phyloP scores from a whole-genome alignment of 257 asterid genomes.

The Fraxinus cuspidata region DNA sequence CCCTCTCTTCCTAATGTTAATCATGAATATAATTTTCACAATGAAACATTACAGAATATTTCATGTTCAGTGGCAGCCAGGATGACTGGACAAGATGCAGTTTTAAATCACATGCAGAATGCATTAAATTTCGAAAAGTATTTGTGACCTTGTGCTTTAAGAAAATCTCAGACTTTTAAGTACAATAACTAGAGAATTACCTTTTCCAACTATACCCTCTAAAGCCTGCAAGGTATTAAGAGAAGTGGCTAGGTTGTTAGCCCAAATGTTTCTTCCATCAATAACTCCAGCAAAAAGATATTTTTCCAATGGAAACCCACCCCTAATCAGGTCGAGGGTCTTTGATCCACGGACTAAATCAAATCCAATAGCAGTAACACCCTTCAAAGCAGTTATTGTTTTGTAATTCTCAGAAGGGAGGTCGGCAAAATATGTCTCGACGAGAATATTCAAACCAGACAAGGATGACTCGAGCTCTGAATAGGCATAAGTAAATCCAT shows the following conservation, averaged over 20 bases:
- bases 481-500: conserved; percentile 63
- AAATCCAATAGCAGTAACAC: conserved; percentile 71
- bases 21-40: background rate
- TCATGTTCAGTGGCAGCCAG: background rate
- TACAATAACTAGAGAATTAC: conserved; percentile 29
- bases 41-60: background rate
- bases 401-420: conserved; percentile 61
- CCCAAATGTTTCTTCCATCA: conserved; percentile 93
- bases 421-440: conserved; percentile 84
- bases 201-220: conserved; percentile 68
- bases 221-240: conserved; percentile 54
- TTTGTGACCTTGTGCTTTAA: background rate
- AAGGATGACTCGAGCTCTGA: conserved; percentile 59
- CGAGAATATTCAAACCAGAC: conserved; percentile 61
- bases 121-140: background rate
- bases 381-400: conserved; percentile 54
- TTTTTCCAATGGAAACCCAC: conserved; percentile 68
- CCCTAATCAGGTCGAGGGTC: conserved; percentile 62
- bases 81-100: background rate
- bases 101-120: background rate
- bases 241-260: conserved; percentile 75
- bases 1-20: background rate
- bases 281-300: conserved; percentile 82
- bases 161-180: background rate
- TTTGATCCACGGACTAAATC: conserved; percentile 76